phyloP scores from a whole-genome alignment of 352 stramenopile genomes.

The Phytophthora megakarya region DNA sequence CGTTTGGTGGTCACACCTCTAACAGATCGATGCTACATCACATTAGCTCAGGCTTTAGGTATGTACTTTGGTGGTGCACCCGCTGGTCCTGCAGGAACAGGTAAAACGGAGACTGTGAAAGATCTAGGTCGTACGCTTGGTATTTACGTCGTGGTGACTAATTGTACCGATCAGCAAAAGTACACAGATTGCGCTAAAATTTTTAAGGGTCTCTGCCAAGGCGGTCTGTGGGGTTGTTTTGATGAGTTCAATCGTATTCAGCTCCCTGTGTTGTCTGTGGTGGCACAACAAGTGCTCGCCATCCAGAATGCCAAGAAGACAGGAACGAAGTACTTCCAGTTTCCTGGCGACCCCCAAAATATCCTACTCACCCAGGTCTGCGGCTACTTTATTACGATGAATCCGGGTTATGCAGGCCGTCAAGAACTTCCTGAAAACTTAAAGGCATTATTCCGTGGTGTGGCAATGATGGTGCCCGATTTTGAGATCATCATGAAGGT shows the following conservation, averaged over 20 bases:
- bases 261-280: slow-evolving; percentile 95
- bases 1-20: slow-evolving; percentile 97
- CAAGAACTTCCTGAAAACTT: slow-evolving; percentile 99
- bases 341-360: slow-evolving; percentile 97
- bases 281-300: slow-evolving; percentile 97
- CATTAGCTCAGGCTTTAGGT: slow-evolving; percentile 95
- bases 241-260: slow-evolving; percentile 99
- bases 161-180: slow-evolving; percentile 98
- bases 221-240: slow-evolving; percentile 97
- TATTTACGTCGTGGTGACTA: slow-evolving; percentile 97
- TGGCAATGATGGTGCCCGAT: slow-evolving; percentile 94
- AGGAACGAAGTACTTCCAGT: slow-evolving; percentile 95
- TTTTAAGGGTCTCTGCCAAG: slow-evolving; percentile 97
- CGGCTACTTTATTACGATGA: slow-evolving; percentile 99
- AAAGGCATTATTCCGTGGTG: slow-evolving; percentile 93
- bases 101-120: slow-evolving; percentile 98
- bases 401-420: slow-evolving; percentile 97
- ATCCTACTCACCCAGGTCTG: slow-evolving; percentile 95
- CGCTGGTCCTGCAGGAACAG: slow-evolving; percentile 94
- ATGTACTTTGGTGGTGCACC: slow-evolving; percentile 98
- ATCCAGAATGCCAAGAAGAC: slow-evolving; percentile 98
- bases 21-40: slow-evolving; percentile 98
- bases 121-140: slow-evolving; percentile 95
- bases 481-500: slow-evolving; percentile 97
- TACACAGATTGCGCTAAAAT: slow-evolving; percentile 98